phyloP scores from a whole-genome alignment of 139 green algal genomes.

The Medakamo hakoo region DNA sequence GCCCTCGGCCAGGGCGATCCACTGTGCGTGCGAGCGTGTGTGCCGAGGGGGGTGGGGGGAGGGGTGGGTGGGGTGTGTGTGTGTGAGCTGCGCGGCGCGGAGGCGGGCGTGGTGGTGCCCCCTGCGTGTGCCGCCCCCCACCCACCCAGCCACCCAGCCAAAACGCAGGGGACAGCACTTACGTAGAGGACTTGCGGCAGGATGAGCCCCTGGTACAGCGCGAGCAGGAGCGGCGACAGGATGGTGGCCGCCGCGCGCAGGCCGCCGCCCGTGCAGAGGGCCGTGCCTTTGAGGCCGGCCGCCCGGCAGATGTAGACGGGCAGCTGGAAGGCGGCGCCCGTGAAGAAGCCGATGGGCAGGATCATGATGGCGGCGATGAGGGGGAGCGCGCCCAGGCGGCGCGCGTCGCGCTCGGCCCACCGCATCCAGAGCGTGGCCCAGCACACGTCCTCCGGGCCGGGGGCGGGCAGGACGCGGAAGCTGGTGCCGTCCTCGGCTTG shows the following conservation, averaged over 20 bases:
- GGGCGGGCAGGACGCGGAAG: constrained; percentile 2
- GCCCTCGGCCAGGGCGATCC: not conserved
- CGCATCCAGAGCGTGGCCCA: not conserved
- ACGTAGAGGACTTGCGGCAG: constrained; percentile 20
- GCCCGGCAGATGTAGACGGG: not conserved
- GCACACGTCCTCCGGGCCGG: not conserved
- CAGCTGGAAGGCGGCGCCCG: not conserved
- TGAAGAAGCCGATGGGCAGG: constrained; percentile 19
- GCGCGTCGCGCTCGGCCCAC: constrained; percentile 18
- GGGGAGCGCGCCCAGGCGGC: constrained; percentile 21
- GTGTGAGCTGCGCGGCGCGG: too few species aligned
- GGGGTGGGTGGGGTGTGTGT: too few species aligned
- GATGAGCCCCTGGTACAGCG: constrained; percentile 47
- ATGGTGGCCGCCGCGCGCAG: constrained; percentile 31
- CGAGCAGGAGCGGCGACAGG: constrained; percentile 44
- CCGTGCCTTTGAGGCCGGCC: not conserved
- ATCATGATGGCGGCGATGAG: constrained; percentile 15
- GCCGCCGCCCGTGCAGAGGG: constrained; percentile 19
- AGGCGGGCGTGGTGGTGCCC: too few species aligned
- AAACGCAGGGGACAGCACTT: too few species aligned
- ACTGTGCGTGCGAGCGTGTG: too few species aligned
- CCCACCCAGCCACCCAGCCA: too few species aligned
- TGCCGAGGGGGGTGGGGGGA: too few species aligned
- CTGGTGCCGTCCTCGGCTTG: constrained; percentile 16
- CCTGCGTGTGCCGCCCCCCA: too few species aligned